A percentile compares a stretch with the other conserved stretches of the same genome.
Conservation (phyloP, 441 rosid species). For the Flueggea neowawraea region DNA sequence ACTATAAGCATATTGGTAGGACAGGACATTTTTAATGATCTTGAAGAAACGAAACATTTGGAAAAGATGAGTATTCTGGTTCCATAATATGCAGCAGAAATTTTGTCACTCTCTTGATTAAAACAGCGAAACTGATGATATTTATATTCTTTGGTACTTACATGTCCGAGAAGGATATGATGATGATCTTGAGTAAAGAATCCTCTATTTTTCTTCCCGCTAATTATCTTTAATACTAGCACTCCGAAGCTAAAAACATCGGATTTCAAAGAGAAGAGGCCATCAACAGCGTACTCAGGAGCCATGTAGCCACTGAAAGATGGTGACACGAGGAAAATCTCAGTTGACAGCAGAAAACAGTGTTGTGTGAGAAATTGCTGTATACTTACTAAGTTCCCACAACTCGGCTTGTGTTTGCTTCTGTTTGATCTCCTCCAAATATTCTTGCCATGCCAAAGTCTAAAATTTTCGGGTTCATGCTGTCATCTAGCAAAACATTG, state of each 20-base stretch:
- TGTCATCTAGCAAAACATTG: slow-evolving; percentile 15
- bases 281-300: slow-evolving; percentile 19
- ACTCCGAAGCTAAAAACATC: slow-evolving; percentile 21
- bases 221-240: slow-evolving; percentile 14
- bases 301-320: slow-evolving; percentile 17
- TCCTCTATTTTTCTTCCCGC: slow-evolving; percentile 18
- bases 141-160: not conserved
- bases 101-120: not conserved
- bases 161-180: slow-evolving; percentile 16
- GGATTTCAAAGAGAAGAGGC: slow-evolving; percentile 19
- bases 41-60: not conserved
- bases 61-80: no score
- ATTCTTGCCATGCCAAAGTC: slow-evolving; percentile 21
- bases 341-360: not conserved
- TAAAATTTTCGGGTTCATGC: slow-evolving; percentile 21
- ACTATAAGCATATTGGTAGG: no score
- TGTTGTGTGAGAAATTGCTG: no score
- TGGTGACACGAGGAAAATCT: no score
- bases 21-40: no score
- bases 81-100: not conserved
- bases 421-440: slow-evolving; percentile 18
- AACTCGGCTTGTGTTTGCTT: slow-evolving; percentile 13
- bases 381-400: slow-evolving; percentile 17
- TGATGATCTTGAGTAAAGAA: slow-evolving; percentile 12
- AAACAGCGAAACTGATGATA: no score